Base-by-base conservation (phyloP, 495 filamentous ascomycete species). In the Apodospora peruviana region DNA sequence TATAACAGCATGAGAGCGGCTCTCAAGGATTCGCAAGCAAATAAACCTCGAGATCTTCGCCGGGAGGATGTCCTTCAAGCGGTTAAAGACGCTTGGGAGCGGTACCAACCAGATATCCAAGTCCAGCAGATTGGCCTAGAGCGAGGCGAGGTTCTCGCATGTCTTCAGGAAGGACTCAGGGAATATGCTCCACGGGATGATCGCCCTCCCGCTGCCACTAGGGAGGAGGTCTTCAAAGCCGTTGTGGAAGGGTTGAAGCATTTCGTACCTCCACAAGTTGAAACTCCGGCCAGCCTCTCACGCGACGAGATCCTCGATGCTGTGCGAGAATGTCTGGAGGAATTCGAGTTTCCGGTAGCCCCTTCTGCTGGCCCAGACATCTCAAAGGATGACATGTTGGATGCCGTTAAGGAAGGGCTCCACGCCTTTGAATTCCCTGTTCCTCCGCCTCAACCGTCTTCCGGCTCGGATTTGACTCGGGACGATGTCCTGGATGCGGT, bases 71-170 rank as follows among this genome's bases (percentile, higher is more conserved):
- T 96, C 24, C 70, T 96, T 0, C 81, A 87, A 1, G 88, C 90
- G 0, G 86, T 96, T 5, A 81, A 82, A 45, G 89, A 95, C 45
- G 90, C 87, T 2, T 94, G 87, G 83, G 90, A 95, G 57, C 85
- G 81, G 4, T 94, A 91, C 67, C 91, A 91, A 64, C 91, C 90
- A 1, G 87, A 96, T 52, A 90, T 96, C 34, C 85, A 91, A 56
- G 68, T 94, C 11, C 83, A 95, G 55, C 88, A 94, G 57, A 88
- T 91, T 50, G 91, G 90, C 7, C 71, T 96, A 7, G 89, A 95
- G 57, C 76, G 88, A 5, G 88, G 94, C 18, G 91, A 96, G 54
- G 85, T 96, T 23, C 76, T 96, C 1, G 80, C 85, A 23, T 91
- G 87, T 53, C 73, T 96, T 19, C 78, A 83, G 50, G 86, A 96